Evolutionary conservation across 169 alveolate species (phyloP).

Genomic region (Cryptosporidium bovis): DNA sequence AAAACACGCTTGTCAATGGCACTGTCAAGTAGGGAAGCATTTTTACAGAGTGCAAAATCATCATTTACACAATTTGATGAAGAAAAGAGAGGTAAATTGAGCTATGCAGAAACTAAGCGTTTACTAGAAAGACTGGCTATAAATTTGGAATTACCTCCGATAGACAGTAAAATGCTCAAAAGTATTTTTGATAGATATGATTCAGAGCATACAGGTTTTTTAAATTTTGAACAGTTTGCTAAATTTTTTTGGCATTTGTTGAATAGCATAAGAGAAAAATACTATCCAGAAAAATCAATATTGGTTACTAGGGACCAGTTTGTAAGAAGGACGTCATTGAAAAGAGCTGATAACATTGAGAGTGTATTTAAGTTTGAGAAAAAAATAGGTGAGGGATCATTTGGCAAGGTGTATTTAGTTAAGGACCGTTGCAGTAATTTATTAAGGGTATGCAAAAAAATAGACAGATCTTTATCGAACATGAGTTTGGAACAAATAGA

Average conservation of each 20-base stretch:
- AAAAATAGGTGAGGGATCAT: constrained; percentile 80
- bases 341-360: constrained; percentile 34
- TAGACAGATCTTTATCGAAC: constrained; percentile 75
- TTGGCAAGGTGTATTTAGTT: constrained; percentile 80
- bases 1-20: constrained; percentile 64
- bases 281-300: constrained; percentile 77
- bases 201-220: constrained; percentile 19
- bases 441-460: constrained; percentile 76
- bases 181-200: constrained; percentile 55
- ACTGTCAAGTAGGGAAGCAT: constrained; percentile 56
- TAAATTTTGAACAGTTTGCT: constrained; percentile 76
- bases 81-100: constrained; percentile 40
- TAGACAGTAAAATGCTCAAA: constrained; percentile 70
- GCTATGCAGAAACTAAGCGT: constrained; percentile 47
- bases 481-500: constrained; percentile 78
- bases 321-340: constrained; percentile 77
- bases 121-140: constrained; percentile 75
- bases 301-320: constrained; percentile 75
- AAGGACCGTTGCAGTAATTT: constrained; percentile 75
- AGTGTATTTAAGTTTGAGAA: constrained; percentile 75
- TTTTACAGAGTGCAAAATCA: constrained; percentile 72
- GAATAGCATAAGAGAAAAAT: constrained; percentile 78
- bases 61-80: constrained; percentile 75
- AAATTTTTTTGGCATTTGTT: constrained; percentile 77
- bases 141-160: constrained; percentile 79